Evolutionary conservation across 2,329 filamentous ascomycete species (phyloP).

Genomic region (Alternaria panax): DNA sequence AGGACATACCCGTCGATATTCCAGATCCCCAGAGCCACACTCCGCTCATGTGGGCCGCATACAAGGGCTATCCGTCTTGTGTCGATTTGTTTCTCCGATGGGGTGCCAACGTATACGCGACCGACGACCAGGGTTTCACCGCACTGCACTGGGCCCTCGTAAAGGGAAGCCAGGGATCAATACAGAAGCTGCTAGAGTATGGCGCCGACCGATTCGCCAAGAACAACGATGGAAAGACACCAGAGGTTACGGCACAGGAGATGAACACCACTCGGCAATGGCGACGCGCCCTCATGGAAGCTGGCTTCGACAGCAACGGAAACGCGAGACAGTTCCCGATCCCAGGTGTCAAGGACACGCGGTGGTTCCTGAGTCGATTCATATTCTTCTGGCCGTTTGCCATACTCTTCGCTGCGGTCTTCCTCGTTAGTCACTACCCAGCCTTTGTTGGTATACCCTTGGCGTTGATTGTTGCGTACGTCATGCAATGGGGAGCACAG

Average conservation of each 20-base stretch:
- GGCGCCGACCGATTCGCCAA: conserved; percentile 91
- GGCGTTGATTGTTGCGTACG: conserved; percentile 70
- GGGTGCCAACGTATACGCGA: conserved; percentile 91
- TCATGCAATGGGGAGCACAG: conserved; percentile 78
- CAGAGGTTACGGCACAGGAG: conserved; percentile 82
- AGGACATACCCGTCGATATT: conserved; percentile 93
- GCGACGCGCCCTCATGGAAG: conserved; percentile 82
- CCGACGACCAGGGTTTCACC: conserved; percentile 91
- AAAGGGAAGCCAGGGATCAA: conserved; percentile 86
- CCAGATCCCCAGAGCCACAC: conserved; percentile 91
- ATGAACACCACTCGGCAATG: conserved; percentile 86
- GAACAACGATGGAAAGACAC: conserved; percentile 89
- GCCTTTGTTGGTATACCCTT: conserved; percentile 80
- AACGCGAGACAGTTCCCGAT: conserved; percentile 78
- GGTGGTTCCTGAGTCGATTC: conserved; percentile 80
- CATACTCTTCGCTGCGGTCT: conserved; percentile 74
- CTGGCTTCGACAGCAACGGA: conserved; percentile 81
- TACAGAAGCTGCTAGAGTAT: conserved; percentile 94
- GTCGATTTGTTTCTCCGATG: conserved; percentile 92
- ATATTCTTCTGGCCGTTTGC: conserved; percentile 89
- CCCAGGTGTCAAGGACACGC: conserved; percentile 77
- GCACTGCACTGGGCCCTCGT: conserved; percentile 96
- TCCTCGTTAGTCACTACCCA: conserved; percentile 75
- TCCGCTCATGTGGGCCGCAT: conserved; percentile 97
- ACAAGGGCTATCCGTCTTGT: conserved; percentile 92